These are phyloP conservation scores for Plasmopara viticola DNA, from an alignment of 352 stramenopile species.

Conservation along the genomic window DNA sequence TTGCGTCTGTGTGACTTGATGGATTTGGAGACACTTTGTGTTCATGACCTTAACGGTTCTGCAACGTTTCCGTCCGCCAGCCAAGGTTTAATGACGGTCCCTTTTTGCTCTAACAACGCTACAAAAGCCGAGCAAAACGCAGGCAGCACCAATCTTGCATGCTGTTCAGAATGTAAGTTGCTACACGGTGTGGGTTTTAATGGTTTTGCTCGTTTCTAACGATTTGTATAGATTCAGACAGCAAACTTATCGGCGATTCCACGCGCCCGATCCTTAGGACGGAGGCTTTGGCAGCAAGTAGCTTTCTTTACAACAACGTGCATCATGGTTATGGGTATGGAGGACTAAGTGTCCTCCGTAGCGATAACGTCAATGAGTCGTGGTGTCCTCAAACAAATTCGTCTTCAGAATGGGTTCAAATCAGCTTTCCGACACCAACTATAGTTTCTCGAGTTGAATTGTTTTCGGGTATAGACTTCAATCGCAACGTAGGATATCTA, in stretches of 20 bases:
- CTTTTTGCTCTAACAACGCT: slow-evolving; percentile 8
- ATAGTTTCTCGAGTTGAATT: slow-evolving; percentile 32
- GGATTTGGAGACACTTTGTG: slow-evolving; percentile 38
- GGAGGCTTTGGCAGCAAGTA: slow-evolving; percentile 13
- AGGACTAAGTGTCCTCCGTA: slow-evolving; percentile 30
- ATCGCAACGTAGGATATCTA: slow-evolving; percentile 13
- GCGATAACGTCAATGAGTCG: slow-evolving; percentile 11
- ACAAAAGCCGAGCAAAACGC: slow-evolving; percentile 20
- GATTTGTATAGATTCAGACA: slow-evolving; percentile 6
- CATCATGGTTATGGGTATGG: slow-evolving; percentile 38
- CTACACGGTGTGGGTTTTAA: slow-evolving; percentile 8
- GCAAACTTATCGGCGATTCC: slow-evolving; percentile 18
- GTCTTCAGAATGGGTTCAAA: slow-evolving; percentile 35
- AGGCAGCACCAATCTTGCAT: slow-evolving; percentile 25
- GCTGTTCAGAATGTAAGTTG: slow-evolving; percentile 34
- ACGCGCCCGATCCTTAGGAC: slow-evolving; percentile 6
- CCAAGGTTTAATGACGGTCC: slow-evolving; percentile 7
- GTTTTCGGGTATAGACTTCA: slow-evolving; percentile 17
- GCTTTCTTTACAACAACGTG: slow-evolving; percentile 28
- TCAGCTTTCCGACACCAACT: slow-evolving; percentile 35
- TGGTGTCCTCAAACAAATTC: slow-evolving; percentile 33
- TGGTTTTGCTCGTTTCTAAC: background rate
- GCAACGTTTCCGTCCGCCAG: slow-evolving; percentile 15
- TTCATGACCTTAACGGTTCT: slow-evolving; percentile 6
- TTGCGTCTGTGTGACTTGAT: slow-evolving; percentile 35